Evolutionary conservation across 257 asterid species (phyloP), one percentile per base, ranked within the genome.

Genomic region (Solanum microdontum): DNA sequence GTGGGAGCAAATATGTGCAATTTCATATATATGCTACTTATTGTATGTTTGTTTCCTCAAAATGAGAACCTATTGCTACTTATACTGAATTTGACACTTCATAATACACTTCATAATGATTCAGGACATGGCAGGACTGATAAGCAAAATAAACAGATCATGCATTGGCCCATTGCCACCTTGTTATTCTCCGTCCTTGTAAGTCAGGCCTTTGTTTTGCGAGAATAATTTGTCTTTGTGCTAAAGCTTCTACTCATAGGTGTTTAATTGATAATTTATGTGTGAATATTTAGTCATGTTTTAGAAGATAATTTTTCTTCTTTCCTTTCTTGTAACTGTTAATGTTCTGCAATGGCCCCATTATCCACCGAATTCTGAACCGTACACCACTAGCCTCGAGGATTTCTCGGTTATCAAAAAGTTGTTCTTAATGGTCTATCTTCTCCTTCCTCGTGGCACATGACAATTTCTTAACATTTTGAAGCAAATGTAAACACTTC

Each of bases 41-140:
- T 28, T 82, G 70, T 82, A 21, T 82, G 70, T 48, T 58, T 30
- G 70, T 48, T 51, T 48, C 85, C 43, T 48, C 69, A 30, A 3
- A 48, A 82, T 82, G 85, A 48, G 19, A 82, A 48, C 11, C 24
- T 48, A 0, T 82, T 66, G 55, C 8, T 40, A 28, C 74, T 62
- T 68, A 10, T 26, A 60, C 28, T 82, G 51, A 68, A 30, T 87
- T 36, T 30, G 62, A 60, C 60, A 36, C 23, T 75, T 75, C 62
- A 39, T 73, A 66, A 43, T 91, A 55, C 34, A 48, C 36, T 77
- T 4, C 3, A n/a, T 62, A 69, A 33, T 92, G 88, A 91, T 93
- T 80, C 92, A 97, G 99, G 99, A 97, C 92, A 97, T 97, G 99
- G 99, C 98, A 15, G 99, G 99, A 88, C 87, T 97, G 77, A 96